phyloP scores from a whole-genome alignment of 2,329 filamentous ascomycete species.

The Epichloe typhina region DNA sequence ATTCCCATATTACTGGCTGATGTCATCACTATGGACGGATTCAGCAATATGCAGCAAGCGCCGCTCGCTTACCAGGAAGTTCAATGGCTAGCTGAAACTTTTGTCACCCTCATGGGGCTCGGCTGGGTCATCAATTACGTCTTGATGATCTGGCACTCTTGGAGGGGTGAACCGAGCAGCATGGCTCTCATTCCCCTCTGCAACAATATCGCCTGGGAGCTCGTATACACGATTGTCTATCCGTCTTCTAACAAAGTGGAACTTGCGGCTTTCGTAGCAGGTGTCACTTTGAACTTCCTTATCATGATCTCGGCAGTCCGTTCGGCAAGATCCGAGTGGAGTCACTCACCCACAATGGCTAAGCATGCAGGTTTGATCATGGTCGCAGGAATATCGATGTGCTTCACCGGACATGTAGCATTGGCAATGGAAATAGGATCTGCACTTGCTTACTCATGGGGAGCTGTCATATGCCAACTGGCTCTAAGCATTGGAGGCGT shows the following conservation, averaged over 20 bases:
- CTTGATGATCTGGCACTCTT: conserved; percentile 7
- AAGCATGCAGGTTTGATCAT: conserved; percentile 5
- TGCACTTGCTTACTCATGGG: conserved; percentile 8
- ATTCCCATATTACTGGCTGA: neutral
- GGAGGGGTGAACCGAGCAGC: conserved; percentile 6
- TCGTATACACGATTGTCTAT: conserved; percentile 7
- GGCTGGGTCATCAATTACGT: conserved; percentile 9
- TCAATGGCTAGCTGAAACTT: conserved; percentile 7
- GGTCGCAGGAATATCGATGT: conserved; percentile 3
- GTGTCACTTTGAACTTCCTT: conserved; percentile 6
- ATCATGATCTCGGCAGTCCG: conserved; percentile 7
- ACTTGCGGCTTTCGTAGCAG: conserved; percentile 5
- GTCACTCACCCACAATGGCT: conserved; percentile 6
- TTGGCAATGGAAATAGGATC: conserved; percentile 8
- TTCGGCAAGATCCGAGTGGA: conserved; percentile 6
- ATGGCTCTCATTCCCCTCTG: conserved; percentile 9
- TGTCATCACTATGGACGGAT: conserved; percentile 6
- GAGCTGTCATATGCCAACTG: conserved; percentile 8
- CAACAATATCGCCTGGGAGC: conserved; percentile 9
- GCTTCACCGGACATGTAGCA: conserved; percentile 8
- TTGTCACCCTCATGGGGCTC: conserved; percentile 6
- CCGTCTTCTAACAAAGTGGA: conserved; percentile 8
- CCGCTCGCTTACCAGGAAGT: conserved; percentile 6
- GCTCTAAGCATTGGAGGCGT: too few species aligned
- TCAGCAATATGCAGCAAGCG: conserved; percentile 1